Evolutionary conservation across 768 basidiomycete species (phyloP).

Genomic region (Collybia nuda): DNA sequence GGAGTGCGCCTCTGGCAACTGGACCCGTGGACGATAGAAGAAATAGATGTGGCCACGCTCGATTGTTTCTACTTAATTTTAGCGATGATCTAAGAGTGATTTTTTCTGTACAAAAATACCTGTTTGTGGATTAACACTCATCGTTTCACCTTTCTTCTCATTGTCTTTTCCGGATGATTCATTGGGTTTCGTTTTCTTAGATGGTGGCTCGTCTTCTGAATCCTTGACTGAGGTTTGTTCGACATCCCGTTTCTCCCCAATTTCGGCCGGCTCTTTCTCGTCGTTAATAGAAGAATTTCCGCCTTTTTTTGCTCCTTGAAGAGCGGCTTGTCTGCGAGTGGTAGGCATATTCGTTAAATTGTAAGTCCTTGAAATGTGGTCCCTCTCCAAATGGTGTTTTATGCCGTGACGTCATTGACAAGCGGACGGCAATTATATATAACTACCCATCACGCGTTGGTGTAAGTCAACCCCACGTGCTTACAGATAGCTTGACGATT

Average conservation of each 20-base stretch:
- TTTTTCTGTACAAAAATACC: neutral
- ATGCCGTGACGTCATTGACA: no score
- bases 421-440: no score
- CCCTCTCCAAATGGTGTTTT: no score
- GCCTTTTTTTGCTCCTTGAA: constrained; percentile 3
- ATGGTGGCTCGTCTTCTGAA: constrained; percentile 17
- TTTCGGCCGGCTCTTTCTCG: constrained; percentile 5
- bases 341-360: constrained; percentile 25
- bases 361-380: no score
- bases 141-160: constrained; percentile 8
- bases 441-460: no score
- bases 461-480: no score
- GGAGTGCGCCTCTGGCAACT: constrained; percentile 50
- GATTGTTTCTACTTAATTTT: constrained; percentile 42
- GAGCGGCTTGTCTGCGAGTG: constrained; percentile 27
- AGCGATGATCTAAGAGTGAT: neutral
- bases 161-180: constrained; percentile 1
- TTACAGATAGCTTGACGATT: no score
- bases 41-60: constrained; percentile 66
- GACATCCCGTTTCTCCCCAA: constrained; percentile 14
- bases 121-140: constrained; percentile 6
- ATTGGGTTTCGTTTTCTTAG: constrained; percentile 25
- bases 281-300: constrained; percentile 8
- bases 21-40: constrained; percentile 60
- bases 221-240: constrained; percentile 8